Conservation (phyloP, 106 monocot genomes). For the Platanthera guangdongensis region DNA sequence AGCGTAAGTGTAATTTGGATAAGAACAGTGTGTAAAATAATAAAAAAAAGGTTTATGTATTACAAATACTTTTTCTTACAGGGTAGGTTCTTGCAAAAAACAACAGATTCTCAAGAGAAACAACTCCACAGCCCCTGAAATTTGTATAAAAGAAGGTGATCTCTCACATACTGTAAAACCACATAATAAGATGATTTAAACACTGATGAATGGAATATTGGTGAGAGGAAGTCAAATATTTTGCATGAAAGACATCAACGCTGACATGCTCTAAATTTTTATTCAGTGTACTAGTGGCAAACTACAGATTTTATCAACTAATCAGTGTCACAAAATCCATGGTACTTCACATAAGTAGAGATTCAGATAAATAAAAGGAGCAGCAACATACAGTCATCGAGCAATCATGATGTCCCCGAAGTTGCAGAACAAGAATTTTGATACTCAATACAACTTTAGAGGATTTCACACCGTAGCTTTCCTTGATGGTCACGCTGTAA, state of each 20-base stretch:
- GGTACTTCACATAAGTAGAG: too few species aligned
- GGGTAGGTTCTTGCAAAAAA: slow-evolving; percentile 76
- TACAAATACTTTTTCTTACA: slow-evolving; percentile 25
- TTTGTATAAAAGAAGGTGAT: background rate
- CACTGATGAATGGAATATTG: background rate
- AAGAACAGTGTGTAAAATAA: background rate
- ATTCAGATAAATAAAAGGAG: too few species aligned
- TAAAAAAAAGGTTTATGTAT: background rate
- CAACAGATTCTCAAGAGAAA: slow-evolving; percentile 86
- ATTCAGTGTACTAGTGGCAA: too few species aligned
- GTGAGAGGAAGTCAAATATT: background rate
- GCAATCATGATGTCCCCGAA: too few species aligned
- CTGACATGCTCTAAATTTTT: background rate
- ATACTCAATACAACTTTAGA: too few species aligned
- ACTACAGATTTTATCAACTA: too few species aligned
- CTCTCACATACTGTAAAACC: background rate
- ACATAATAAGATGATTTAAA: background rate
- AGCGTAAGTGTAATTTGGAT: background rate
- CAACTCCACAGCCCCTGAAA: slow-evolving; percentile 79
- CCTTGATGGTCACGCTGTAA: too few species aligned
- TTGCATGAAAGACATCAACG: background rate
- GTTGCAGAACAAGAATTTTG: too few species aligned
- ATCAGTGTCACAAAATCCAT: too few species aligned
- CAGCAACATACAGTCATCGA: too few species aligned
- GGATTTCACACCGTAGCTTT: too few species aligned